Evolutionary conservation across 1,284 basidiomycete species (phyloP), one percentile per base, ranked within the genome.

Genomic region (Leccinum angustisporum): DNA sequence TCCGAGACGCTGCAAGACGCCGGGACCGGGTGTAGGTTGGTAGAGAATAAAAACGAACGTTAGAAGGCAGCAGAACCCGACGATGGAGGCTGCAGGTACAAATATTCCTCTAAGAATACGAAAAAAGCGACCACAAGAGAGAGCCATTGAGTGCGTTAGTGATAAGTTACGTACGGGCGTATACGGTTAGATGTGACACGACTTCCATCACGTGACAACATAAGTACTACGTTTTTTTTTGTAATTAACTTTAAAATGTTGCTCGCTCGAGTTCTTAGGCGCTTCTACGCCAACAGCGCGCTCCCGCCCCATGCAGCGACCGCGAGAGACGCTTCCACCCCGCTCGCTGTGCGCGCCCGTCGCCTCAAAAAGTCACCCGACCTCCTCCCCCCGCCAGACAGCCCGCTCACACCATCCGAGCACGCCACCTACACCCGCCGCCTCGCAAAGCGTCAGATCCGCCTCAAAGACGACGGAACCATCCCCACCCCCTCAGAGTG

Each of bases 41-140:
- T 92, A 90, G 40, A 93, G 83, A 34, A 92, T 78, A 72, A 92
- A 91, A 50, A 91, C 75, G 76, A 87, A 89, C 4, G 86, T 86
- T 56, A 95, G 86, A 33, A 92, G 79, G 63, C 82, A 83, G 18
- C 84, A 86, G 75, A 94, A 90, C 10, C 81, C 79, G 58, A 91
- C 70, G 63, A 91, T 77, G 10, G 87, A 78, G 8, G 84, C 78
- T 48, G 87, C 72, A 2, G 90, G 88, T 4, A 80, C 79, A 64
- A 84, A 82, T 34, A 84, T 76, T 5, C 82, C 83, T 48, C 75
- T 75, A 25, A 81, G 33, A 63, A 77, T 77, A 55, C 81, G 78
- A n/a, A 77, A 70, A 25, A 81, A 40, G 31, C 80, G 78, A 62
- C 67, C 68, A 30, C 70, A 68, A 1, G 61, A 63, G 51, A 64